A percentile compares a stretch with the other conserved stretches of the same genome.
Evolutionary conservation across 1,139 yeast species (phyloP).

Genomic region (Zygosaccharomyces sapae): DNA sequence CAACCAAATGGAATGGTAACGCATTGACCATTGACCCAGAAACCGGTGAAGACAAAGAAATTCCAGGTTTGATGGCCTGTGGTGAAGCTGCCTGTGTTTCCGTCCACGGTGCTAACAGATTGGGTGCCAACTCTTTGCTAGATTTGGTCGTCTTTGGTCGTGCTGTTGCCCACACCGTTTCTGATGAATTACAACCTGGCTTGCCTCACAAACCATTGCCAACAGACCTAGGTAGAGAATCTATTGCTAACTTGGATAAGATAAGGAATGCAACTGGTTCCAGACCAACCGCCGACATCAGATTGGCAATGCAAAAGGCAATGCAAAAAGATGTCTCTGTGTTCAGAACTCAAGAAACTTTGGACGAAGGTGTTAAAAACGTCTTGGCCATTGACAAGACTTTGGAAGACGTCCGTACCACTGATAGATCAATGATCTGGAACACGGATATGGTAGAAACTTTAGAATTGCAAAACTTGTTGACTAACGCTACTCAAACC

Average conservation of each 20-base stretch:
- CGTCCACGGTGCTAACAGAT: constrained; percentile 98
- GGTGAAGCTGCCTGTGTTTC: constrained; percentile 99
- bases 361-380: constrained; percentile 86
- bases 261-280: constrained; percentile 83
- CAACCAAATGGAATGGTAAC: constrained; percentile 97
- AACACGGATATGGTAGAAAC: constrained; percentile 96
- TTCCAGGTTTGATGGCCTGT: constrained; percentile 93
- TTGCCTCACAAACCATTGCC: constrained; percentile 76
- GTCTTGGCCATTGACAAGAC: constrained; percentile 72
- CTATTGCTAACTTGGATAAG: constrained; percentile 85
- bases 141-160: constrained; percentile 98
- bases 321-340: constrained; percentile 98
- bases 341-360: constrained; percentile 87
- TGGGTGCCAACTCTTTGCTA: constrained; percentile 95
- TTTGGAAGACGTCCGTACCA: constrained; percentile 71
- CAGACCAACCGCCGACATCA: constrained; percentile 77
- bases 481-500: constrained; percentile 96
- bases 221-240: constrained; percentile 81
- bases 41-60: constrained; percentile 79
- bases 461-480: constrained; percentile 89
- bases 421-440: constrained; percentile 98
- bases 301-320: constrained; percentile 88
- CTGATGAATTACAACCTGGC: constrained; percentile 82
- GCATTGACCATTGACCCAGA: constrained; percentile 76
- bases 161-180: constrained; percentile 91